phyloP scores from a whole-genome alignment of 768 basidiomycete genomes.

The Russula foetens region DNA sequence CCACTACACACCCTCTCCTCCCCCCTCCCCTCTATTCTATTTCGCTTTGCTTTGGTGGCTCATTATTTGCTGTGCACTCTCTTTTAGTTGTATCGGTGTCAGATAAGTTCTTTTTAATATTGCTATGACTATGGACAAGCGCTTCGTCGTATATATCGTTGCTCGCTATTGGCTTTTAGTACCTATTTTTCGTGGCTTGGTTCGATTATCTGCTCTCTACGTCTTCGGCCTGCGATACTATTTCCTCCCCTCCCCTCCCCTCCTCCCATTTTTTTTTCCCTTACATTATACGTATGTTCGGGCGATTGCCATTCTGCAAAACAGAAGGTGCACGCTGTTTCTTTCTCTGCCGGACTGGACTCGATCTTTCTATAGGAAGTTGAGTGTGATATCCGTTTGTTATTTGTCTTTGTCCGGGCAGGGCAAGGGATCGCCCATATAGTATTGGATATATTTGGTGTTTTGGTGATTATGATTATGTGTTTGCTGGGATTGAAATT shows the following conservation, averaged over 20 bases:
- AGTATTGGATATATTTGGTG: background rate
- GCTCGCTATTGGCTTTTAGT: constrained; percentile 9
- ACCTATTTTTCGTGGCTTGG: constrained; percentile 10
- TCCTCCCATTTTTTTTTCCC: too few relatives aligned
- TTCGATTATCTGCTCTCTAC: constrained; percentile 4
- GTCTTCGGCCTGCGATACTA: constrained; percentile 10
- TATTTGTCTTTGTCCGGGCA: background rate
- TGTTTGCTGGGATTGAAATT: constrained; percentile 8
- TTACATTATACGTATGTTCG: constrained; percentile 20
- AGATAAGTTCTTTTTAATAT: constrained; percentile 14
- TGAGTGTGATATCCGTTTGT: constrained; percentile 1
- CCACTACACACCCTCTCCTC: background rate
- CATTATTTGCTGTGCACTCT: constrained; percentile 14
- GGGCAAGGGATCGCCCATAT: constrained; percentile 9
- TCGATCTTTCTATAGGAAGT: background rate
- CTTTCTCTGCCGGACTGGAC: background rate
- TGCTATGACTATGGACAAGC: constrained; percentile 14
- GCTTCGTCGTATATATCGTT: constrained; percentile 16
- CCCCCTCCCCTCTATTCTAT: background rate
- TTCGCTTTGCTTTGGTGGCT: constrained; percentile 11
- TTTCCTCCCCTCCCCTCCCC: background rate
- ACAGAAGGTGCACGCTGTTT: constrained; percentile 4
- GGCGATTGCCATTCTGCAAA: constrained; percentile 14
- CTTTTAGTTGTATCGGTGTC: constrained; percentile 8
- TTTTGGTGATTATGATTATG: background rate